Evolutionary conservation across 352 stramenopile genomes (phyloP), one percentile per base, ranked within the genome.

Genomic region (Phytophthora parvispora): DNA sequence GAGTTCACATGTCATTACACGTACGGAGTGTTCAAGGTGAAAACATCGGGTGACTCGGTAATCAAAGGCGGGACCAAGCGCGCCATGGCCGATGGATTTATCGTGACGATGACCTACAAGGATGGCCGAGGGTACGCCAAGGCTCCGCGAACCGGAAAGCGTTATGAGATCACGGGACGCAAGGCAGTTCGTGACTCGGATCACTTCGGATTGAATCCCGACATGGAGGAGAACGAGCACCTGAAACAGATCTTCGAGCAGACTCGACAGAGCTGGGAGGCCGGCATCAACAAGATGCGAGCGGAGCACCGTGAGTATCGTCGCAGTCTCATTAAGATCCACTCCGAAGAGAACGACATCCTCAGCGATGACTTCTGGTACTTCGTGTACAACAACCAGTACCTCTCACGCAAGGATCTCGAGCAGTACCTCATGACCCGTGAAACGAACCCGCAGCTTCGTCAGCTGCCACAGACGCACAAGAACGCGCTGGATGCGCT

Each of bases 331-430:
- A 60, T 60, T 8, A 32, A 73, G 3, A 59, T 67, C 8, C 72
- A 80, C 20, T 22, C 25, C 2, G 48, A 63, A 7, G 70, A 60
- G 1, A 79, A 83, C 40, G 24, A 43, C 6, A 54, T 70, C 2
- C 72, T 86, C 9, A 72, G 69, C n/a, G 73, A 82, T 28, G 75
- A 64, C 4, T 86, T 86, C 40, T 86, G 75, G 74, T 82, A 70
- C 45, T 80, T 80, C n/a, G 72, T 84, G 20, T 84, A 74, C 65
- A 81, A 80, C 56, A 78, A 81, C 36, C 54, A 60, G 49, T 60
- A 67, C 38, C 27, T 82, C 6, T 40, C 52, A 10, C 61, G 72
- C 2, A 27, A 49, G 4, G 56, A 60, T 8, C 51, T 86, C 0
- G 68, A 86, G 20, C 56, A 56, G 7, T 62, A 72, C n/a, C 28